Evolutionary conservation across 2,329 filamentous ascomycete genomes (phyloP), one percentile per base, ranked within the genome.

Genomic region (Colletotrichum karsti): DNA sequence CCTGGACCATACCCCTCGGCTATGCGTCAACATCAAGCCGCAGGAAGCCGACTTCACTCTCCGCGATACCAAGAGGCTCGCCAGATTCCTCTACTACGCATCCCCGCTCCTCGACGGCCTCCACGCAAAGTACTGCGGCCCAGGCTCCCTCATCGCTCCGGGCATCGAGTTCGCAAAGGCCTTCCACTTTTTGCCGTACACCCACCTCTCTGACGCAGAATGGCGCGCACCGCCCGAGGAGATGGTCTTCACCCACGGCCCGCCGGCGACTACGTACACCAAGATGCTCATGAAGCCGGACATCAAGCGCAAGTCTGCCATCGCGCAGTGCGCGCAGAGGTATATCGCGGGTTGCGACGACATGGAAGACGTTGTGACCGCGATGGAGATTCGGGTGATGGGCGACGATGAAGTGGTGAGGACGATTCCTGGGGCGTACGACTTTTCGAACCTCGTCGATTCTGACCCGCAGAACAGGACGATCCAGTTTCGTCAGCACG

Each of bases 401-500:
- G 30, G 41, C 22, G 2, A 3, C 0, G 13, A 51, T 7, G 39
- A 24, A 2, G 1, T 5, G 9, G 8, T 15, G 9, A 9, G 10
- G 4, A 28, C 10, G 2, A 12, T 63, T 3, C 24, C 39, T 8
- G 58, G 63, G 12, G 63, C 53, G 10, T 51, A 63, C 53, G 33
- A 62, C 15, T 55, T 67, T n/a, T 63, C 63, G 5, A 12, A 22
- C 6, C 42, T 69, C 4, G 18, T 18, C 9, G 24, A 55, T 2
- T 10, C 33, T 10, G 12, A 56, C 5, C 10, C 37, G 2, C 10
- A 7, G 10, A 37, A 15, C 9, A 20, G 20, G 18, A 30, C 13
- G 8, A 22, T 67, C 12, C n/a, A 24, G 10, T 63, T 69, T 4
- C 8, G 51, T 3, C 63, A 69, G 26, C 63, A 69, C 24, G 57